Percentiles rank a stretch among this genome's conserved stretches.
phyloP scores from a whole-genome alignment of 2,329 filamentous ascomycete genomes.

The Sporothrix pallida region DNA sequence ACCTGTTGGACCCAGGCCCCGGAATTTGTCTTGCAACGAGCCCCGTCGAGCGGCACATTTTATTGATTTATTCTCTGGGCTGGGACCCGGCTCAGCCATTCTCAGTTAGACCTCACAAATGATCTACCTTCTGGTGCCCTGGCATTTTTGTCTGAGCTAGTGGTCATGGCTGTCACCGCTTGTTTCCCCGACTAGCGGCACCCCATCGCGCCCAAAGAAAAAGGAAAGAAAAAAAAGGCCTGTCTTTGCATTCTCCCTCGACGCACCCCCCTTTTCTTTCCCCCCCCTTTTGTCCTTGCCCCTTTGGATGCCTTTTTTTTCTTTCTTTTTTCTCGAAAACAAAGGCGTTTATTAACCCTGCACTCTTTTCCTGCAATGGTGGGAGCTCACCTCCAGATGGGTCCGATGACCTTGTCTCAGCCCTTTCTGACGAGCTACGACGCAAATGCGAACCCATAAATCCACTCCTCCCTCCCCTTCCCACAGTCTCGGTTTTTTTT shows the following conservation, averaged over 20 bases:
- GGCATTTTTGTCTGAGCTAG: conserved; percentile 30
- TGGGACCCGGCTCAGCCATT: conserved; percentile 30
- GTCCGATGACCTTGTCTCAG: conserved; percentile 38
- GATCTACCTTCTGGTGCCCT: conserved; percentile 33
- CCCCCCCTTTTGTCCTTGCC: conserved; percentile 20
- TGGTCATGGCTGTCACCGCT: conserved; percentile 36
- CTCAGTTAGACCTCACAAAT: conserved; percentile 30
- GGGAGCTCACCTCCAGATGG: conserved; percentile 31
- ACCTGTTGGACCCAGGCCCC: conserved; percentile 35
- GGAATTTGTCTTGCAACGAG: conserved; percentile 28
- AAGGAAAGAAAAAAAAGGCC: conserved; percentile 29
- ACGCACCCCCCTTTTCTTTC: conserved; percentile 28
- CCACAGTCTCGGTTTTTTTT: conserved; percentile 26
- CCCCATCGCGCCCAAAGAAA: conserved; percentile 31
- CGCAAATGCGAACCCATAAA: conserved; percentile 30
- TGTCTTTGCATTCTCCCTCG: conserved; percentile 22
- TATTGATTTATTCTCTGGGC: conserved; percentile 26
- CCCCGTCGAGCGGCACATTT: conserved; percentile 29
- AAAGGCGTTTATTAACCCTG: conserved; percentile 6
- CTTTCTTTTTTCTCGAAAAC: conserved; percentile 12
- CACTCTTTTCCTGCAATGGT: conserved; percentile 27
- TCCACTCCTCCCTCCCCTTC: conserved; percentile 31
- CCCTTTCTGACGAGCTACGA: conserved; percentile 33
- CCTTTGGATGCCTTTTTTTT: background rate
- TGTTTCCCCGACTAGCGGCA: conserved; percentile 33